Evolutionary conservation across 306 rosid genomes (phyloP).

Genomic region (Notholithocarpus densiflorus): DNA sequence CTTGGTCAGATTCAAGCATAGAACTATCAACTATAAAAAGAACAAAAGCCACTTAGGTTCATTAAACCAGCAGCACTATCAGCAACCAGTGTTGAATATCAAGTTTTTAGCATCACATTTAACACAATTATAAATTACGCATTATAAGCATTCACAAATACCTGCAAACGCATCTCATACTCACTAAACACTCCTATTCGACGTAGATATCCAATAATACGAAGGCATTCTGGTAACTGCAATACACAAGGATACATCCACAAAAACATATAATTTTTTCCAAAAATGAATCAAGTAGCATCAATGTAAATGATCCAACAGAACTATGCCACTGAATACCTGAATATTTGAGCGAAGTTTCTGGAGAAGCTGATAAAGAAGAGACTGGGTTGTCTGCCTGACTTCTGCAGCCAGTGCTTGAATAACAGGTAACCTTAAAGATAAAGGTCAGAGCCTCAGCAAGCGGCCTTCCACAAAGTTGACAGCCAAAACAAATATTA

Average conservation of each 20-base stretch:
- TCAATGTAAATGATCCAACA: constrained; percentile 1
- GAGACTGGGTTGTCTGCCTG: constrained; percentile 87
- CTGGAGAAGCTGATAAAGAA: constrained; percentile 93
- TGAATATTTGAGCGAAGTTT: constrained; percentile 98
- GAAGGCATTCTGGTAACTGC: constrained; percentile 95
- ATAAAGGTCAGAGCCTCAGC: constrained; percentile 9
- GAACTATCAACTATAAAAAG: background rate
- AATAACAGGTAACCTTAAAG: constrained; percentile 66
- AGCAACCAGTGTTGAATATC: background rate
- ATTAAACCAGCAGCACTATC: background rate
- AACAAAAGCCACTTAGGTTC: constrained; percentile 16
- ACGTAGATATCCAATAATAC: constrained; percentile 89
- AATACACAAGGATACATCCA: constrained; percentile 21
- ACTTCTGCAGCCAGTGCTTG: constrained; percentile 91
- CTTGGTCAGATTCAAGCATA: constrained; percentile 23
- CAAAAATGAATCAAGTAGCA: constrained; percentile 16
- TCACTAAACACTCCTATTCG: constrained; percentile 92
- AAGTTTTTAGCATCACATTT: background rate
- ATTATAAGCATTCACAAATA: constrained; percentile 18
- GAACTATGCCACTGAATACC: constrained; percentile 40
- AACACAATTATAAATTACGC: background rate
- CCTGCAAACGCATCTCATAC: constrained; percentile 97
- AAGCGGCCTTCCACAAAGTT: constrained; percentile 8
- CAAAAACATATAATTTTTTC: constrained; percentile 9
- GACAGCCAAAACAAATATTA: background rate